Percentiles rank a stretch among this genome's conserved stretches.
These are phyloP conservation scores for Lactuca saligna DNA, from an alignment of 129 eudicot species.

Conservation along the genomic window DNA sequence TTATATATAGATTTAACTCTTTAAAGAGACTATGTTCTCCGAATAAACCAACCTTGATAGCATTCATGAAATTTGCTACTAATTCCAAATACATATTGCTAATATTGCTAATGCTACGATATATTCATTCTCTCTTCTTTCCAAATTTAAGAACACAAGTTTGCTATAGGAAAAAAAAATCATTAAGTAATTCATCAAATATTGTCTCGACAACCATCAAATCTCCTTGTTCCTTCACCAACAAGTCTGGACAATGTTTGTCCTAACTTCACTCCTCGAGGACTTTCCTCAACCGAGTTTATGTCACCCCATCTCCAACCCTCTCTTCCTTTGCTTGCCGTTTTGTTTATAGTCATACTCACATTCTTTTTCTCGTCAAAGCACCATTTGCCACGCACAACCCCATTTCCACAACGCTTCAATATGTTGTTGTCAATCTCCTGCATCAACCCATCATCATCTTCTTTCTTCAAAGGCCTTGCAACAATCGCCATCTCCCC, in stretches of 20 bases:
- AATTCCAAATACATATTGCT: neutral
- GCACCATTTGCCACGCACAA: constrained; percentile 51
- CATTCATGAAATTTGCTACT: neutral
- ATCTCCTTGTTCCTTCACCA: constrained; percentile 10
- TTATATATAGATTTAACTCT: no score
- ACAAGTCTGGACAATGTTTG: constrained; percentile 20
- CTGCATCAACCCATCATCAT: constrained; percentile 29
- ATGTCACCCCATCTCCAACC: constrained; percentile 29
- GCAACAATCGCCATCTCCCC: constrained; percentile 27
- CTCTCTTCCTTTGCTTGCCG: neutral
- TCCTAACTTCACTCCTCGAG: constrained; percentile 27
- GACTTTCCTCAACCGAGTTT: constrained; percentile 28
- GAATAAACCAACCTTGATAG: no score
- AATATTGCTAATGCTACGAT: no score
- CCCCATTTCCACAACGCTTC: constrained; percentile 27
- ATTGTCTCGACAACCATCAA: constrained; percentile 17
- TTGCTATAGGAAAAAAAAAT: neutral
- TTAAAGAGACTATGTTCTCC: no score
- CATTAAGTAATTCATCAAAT: neutral
- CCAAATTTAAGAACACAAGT: neutral
- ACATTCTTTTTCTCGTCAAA: constrained; percentile 6
- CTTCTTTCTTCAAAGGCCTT: constrained; percentile 26
- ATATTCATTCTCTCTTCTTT: neutral
- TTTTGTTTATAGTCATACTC: neutral
- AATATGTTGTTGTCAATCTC: constrained; percentile 40